Conservation (phyloP, 2,329 filamentous ascomycete species). For the Gremmenia infestans region DNA sequence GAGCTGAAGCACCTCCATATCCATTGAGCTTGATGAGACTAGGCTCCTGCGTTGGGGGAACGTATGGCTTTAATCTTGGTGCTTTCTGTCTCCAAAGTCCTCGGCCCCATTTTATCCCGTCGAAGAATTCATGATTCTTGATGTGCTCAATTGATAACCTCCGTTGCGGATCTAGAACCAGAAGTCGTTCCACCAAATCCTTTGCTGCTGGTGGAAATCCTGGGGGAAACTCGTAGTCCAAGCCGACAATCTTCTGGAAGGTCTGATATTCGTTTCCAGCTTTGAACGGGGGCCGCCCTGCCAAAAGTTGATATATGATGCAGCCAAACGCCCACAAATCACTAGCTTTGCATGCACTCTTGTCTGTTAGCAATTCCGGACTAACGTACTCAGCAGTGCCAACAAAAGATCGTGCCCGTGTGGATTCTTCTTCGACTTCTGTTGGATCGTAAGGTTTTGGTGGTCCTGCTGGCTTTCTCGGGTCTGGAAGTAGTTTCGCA, state of each 20-base stretch:
- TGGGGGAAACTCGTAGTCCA: slow-evolving; percentile 89
- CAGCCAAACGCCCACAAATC: slow-evolving; percentile 98
- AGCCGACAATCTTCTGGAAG: slow-evolving; percentile 93
- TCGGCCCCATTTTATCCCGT: slow-evolving; percentile 79
- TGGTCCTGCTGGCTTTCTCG: slow-evolving; percentile 33
- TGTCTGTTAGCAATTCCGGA: slow-evolving; percentile 92
- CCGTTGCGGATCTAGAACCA: slow-evolving; percentile 81
- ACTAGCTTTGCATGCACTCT: slow-evolving; percentile 95
- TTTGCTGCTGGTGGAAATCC: slow-evolving; percentile 83
- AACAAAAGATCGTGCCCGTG: slow-evolving; percentile 87
- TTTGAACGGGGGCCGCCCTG: slow-evolving; percentile 97
- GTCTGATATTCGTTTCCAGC: slow-evolving; percentile 93
- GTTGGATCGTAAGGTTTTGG: slow-evolving; percentile 34
- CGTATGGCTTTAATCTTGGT: slow-evolving; percentile 78
- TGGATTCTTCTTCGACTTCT: slow-evolving; percentile 49
- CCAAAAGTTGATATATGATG: slow-evolving; percentile 92
- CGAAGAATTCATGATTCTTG: slow-evolving; percentile 93
- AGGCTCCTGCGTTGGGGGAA: slow-evolving; percentile 70
- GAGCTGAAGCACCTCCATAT: slow-evolving; percentile 28
- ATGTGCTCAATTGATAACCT: slow-evolving; percentile 92
- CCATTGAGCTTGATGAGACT: slow-evolving; percentile 67
- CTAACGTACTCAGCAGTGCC: slow-evolving; percentile 98
- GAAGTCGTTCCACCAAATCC: slow-evolving; percentile 82
- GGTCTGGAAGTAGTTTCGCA: slow-evolving; percentile 78
- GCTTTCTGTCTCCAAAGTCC: slow-evolving; percentile 85